Evolutionary conservation across 768 basidiomycete genomes (phyloP).

Genomic region (Pleurotus tuber-regium): DNA sequence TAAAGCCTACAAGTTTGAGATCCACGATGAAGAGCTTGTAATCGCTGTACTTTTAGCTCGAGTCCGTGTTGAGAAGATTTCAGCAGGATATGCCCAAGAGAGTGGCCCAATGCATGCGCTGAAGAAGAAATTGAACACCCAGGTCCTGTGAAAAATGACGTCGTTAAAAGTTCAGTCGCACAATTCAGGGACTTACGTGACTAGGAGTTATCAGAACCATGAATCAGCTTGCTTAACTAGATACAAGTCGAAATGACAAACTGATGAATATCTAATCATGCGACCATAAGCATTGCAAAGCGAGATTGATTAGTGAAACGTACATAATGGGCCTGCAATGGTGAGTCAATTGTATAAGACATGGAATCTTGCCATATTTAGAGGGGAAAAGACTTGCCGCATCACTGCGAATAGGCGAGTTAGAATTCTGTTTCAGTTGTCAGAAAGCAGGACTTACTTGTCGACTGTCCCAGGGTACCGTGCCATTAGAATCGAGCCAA

Average conservation of each 20-base stretch:
- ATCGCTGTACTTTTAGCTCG: conserved; percentile 44
- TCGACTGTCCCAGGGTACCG: conserved; percentile 41
- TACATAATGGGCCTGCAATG: conserved; percentile 35
- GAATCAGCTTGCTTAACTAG: neutral
- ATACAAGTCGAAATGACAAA: conserved; percentile 17
- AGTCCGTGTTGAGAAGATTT: conserved; percentile 43
- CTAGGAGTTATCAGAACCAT: conserved; percentile 7
- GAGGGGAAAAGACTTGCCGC: conserved; percentile 26
- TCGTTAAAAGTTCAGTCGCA: neutral
- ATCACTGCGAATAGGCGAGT: conserved; percentile 21
- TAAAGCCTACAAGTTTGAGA: conserved; percentile 37
- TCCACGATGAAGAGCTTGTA: conserved; percentile 42
- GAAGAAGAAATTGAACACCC: conserved; percentile 49
- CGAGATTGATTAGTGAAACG: conserved; percentile 11
- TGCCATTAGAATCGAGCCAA: conserved; percentile 43
- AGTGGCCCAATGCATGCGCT: conserved; percentile 43
- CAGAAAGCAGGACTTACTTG: conserved; percentile 26
- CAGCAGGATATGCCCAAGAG: conserved; percentile 44
- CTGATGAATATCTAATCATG: conserved; percentile 42
- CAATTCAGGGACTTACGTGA: conserved; percentile 20
- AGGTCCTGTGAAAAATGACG: conserved; percentile 27
- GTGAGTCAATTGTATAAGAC: neutral
- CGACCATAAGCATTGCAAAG: neutral
- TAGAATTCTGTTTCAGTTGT: neutral
- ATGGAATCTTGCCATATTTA: neutral